These are phyloP conservation scores for Russula virescens DNA, from an alignment of 768 basidiomycete genomes.

Conservation along the genomic window DNA sequence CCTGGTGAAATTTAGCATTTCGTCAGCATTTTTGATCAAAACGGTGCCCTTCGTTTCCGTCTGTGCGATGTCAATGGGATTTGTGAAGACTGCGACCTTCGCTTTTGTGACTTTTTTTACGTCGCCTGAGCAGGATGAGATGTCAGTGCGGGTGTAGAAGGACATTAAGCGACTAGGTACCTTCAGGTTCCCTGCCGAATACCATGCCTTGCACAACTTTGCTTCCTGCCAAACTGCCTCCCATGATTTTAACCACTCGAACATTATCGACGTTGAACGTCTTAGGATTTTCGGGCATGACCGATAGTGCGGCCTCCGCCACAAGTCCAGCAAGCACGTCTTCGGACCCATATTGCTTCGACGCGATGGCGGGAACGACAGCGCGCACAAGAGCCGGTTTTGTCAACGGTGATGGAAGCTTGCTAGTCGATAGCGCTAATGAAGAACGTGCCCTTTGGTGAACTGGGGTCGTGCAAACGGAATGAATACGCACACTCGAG, in stretches of 20 bases:
- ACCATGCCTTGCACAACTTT: conserved; percentile 97
- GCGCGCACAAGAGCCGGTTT: conserved; percentile 64
- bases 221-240: conserved; percentile 79
- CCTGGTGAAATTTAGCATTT: conserved; percentile 93
- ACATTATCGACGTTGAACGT: conserved; percentile 99
- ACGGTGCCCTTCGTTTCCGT: conserved; percentile 99
- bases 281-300: conserved; percentile 84
- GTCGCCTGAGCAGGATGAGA: conserved; percentile 43
- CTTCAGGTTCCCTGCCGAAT: conserved; percentile 93
- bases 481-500: conserved; percentile 68
- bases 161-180: conserved; percentile 35
- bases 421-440: conserved; percentile 63
- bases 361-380: conserved; percentile 87
- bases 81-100: conserved; percentile 95
- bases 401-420: conserved; percentile 66
- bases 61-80: conserved; percentile 86
- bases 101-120: conserved; percentile 78
- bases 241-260: conserved; percentile 98
- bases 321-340: conserved; percentile 76
- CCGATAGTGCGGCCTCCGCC: conserved; percentile 85
- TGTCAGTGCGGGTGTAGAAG: not conserved
- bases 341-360: conserved; percentile 96
- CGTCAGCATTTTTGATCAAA: conserved; percentile 88
- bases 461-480: not conserved
- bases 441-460: conserved; percentile 9